Base-by-base conservation (phyloP, 176 grass and related monocot species). In the Elaeis guineensis region DNA sequence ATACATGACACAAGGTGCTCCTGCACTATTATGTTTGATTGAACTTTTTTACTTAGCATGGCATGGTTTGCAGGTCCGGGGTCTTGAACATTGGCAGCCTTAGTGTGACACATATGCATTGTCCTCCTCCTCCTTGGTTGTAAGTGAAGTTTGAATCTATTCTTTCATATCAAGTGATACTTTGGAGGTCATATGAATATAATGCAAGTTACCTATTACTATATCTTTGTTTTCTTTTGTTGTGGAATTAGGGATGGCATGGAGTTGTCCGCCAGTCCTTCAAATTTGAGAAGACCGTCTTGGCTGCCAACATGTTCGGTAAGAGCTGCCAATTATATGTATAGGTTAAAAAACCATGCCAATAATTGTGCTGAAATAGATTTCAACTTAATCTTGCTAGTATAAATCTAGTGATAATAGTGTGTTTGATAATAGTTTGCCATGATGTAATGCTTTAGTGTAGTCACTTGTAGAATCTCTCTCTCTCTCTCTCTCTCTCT, bases 71-170 rank as follows among this genome's bases (percentile, higher is more conserved):
- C 55, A 96, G 92, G 92, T 96, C 92, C 60, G 92, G 92, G 61
- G 80, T 87, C 55, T 61, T 96, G 57, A 90, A 96, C 66, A 24
- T 85, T 54, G 82, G 81, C 54, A 84, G 62, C 32, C 65, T 90
- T 22, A 79, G 18, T 54, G 83, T 96, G 62, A 90, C 77, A 71
- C 92, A 97, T 51, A 62, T 97, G 54, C 92, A 97, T 52, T 97
- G 92, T 66, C 87, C 90, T 67, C 90, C 92, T 62, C 92, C 92
- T 70, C 58, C 76, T 90, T 90, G 84, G 81, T 59, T 88, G 90
- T 95, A 83, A 90, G 86, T 90, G 79, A 63, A 60, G n/a, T 17
- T 48, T 29, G 25, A 61, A 26, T 14, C 17, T 29, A 78, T 72
- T 62, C 55, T 25, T 55, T 80, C 62, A 28, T 67, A 17, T 2